Evolutionary conservation across 768 basidiomycete genomes (phyloP).

Genomic region (Kwoniella europaea): DNA sequence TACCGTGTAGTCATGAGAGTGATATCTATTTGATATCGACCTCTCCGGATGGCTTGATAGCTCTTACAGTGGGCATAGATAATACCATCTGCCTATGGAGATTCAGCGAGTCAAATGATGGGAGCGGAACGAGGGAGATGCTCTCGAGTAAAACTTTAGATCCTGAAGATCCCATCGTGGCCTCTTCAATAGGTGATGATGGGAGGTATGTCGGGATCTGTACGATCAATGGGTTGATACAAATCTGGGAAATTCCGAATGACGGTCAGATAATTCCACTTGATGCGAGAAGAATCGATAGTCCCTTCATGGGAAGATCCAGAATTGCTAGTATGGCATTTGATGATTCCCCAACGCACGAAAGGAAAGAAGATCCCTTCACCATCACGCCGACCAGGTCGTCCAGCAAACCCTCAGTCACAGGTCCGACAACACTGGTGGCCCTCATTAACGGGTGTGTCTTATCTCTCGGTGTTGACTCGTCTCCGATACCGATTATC

Average conservation of each 20-base stretch:
- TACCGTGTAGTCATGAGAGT: conserved; percentile 78
- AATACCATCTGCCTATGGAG: conserved; percentile 79
- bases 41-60: conserved; percentile 69
- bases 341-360: not conserved
- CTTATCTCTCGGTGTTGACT: not conserved
- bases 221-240: conserved; percentile 9
- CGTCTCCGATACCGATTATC: not conserved
- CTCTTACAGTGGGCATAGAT: conserved; percentile 75
- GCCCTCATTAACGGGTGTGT: conserved; percentile 12
- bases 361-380: conserved; percentile 20
- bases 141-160: conserved; percentile 5
- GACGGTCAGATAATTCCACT: conserved; percentile 6
- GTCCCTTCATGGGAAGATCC: not conserved
- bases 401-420: not conserved
- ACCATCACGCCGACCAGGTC: not conserved
- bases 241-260: conserved; percentile 15
- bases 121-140: conserved; percentile 38
- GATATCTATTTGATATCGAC: conserved; percentile 81
- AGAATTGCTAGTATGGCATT: conserved; percentile 14
- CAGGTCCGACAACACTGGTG: conserved; percentile 8
- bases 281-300: not conserved
- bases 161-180: conserved; percentile 27
- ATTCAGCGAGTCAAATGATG: conserved; percentile 52
- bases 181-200: conserved; percentile 13
- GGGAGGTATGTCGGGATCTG: conserved; percentile 13